Conservation (phyloP, 345 rosid genomes). For the Alliaria petiolata region DNA sequence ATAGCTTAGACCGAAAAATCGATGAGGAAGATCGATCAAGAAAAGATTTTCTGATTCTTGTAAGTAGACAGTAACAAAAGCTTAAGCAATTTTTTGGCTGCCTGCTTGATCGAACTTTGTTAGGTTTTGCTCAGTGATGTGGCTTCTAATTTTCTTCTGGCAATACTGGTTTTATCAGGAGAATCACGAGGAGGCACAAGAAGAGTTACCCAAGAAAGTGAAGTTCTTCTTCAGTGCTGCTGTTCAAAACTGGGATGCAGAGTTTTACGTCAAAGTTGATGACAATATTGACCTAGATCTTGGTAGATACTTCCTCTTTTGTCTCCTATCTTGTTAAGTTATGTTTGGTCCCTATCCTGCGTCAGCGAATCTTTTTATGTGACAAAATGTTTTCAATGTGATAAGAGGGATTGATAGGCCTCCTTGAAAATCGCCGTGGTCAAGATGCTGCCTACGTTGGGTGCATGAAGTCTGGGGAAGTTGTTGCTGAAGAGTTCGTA, state of each 20-base stretch:
- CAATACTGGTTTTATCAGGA: conserved; percentile 45
- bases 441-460: conserved; percentile 83
- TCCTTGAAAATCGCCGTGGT: conserved; percentile 63
- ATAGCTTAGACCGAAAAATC: conserved; percentile 88
- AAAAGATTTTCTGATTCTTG: conserved; percentile 86
- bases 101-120: background rate
- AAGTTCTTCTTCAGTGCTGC: conserved; percentile 85
- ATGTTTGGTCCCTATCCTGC: background rate
- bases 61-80: conserved; percentile 33
- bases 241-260: conserved; percentile 93
- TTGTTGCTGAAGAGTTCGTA: conserved; percentile 64
- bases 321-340: conserved; percentile 8
- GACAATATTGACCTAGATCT: conserved; percentile 77
- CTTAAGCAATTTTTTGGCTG: conserved; percentile 1
- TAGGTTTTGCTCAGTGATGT: conserved; percentile 1
- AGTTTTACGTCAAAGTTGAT: conserved; percentile 85
- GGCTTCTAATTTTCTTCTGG: background rate
- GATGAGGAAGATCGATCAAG: conserved; percentile 62
- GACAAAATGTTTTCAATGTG: conserved; percentile 15
- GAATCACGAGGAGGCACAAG: conserved; percentile 91
- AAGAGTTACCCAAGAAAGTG: conserved; percentile 85
- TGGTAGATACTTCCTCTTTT: conserved; percentile 44
- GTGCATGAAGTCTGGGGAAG: conserved; percentile 98
- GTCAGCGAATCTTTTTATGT: background rate
- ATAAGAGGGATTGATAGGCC: conserved; percentile 78